A percentile compares a stretch with the other conserved stretches of the same genome.
Evolutionary conservation across 164 flowering plant genomes (phyloP).

Genomic region (Chimonanthus praecox): DNA sequence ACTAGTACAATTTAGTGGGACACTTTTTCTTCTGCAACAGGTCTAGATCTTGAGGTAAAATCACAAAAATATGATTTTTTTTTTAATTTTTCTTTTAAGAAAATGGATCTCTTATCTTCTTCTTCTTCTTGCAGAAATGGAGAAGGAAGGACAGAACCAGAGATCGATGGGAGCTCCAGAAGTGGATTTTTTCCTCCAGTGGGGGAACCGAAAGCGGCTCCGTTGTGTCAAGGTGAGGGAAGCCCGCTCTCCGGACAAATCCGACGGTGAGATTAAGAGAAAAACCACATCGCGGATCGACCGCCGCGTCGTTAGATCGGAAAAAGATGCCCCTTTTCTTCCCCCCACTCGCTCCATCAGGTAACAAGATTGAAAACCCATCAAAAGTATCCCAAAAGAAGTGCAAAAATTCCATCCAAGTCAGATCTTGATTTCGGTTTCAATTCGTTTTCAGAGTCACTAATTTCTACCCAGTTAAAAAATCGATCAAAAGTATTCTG

Average conservation of each 20-base stretch:
- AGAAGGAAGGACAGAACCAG: conserved; percentile 21
- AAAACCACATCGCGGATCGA: conserved; percentile 31
- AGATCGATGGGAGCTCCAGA: conserved; percentile 16
- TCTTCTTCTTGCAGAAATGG: conserved; percentile 16
- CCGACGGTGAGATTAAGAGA: conserved; percentile 20
- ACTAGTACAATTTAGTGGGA: not conserved
- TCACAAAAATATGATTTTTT: no score
- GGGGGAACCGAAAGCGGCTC: conserved; percentile 52
- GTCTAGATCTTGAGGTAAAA: conserved; percentile 31
- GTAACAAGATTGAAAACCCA: conserved; percentile 3
- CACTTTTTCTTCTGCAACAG: not conserved
- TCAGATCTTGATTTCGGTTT: not conserved
- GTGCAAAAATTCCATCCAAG: not conserved
- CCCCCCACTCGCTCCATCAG: conserved; percentile 3
- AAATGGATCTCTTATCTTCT: not conserved
- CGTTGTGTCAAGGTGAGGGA: conserved; percentile 41
- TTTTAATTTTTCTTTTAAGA: not conserved
- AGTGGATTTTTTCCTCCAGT: conserved; percentile 45
- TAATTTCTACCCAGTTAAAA: no score
- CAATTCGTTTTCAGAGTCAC: not conserved
- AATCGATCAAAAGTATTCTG: no score
- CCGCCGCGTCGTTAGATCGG: conserved; percentile 22
- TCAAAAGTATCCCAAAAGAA: not conserved
- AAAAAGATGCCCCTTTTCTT: conserved; percentile 22
- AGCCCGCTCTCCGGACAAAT: conserved; percentile 16